Evolutionary conservation across 2,329 filamentous ascomycete genomes (phyloP).

Genomic region (Sporothrix schenckii): DNA sequence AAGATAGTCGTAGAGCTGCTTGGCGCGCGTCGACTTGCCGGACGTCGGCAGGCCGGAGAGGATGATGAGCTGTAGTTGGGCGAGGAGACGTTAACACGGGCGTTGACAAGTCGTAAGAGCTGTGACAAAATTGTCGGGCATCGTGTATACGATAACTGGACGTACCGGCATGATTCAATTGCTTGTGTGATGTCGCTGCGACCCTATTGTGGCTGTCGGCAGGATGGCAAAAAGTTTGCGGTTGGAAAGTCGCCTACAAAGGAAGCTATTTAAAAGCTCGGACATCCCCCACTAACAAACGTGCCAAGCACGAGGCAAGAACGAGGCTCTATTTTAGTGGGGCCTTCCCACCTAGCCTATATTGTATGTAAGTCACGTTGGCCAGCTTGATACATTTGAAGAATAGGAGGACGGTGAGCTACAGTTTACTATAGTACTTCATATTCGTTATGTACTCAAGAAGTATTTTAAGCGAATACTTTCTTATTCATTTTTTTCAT

Average conservation of each 20-base stretch:
- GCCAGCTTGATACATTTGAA: not conserved
- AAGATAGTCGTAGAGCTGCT: slow-evolving; percentile 68
- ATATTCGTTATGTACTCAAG: too few species aligned
- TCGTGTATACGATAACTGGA: not conserved
- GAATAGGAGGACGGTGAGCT: not conserved
- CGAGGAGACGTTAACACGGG: not conserved
- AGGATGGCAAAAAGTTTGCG: not conserved
- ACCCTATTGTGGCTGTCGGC: not conserved
- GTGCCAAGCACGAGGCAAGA: not conserved
- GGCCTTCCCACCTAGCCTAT: not conserved
- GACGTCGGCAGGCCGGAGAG: slow-evolving; percentile 68
- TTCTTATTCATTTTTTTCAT: too few species aligned
- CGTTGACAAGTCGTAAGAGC: not conserved
- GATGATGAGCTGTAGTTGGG: slow-evolving; percentile 60
- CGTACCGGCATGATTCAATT: slow-evolving; percentile 31
- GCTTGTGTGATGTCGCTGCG: not conserved
- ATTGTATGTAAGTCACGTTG: not conserved
- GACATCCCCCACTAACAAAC: not conserved
- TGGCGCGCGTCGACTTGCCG: slow-evolving; percentile 67
- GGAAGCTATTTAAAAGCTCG: slow-evolving; percentile 22
- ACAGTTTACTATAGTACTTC: too few species aligned
- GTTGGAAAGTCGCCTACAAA: slow-evolving; percentile 6
- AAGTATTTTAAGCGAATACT: too few species aligned
- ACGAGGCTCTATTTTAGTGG: slow-evolving; percentile 7
- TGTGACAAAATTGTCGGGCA: not conserved